Evolutionary conservation across 2,329 filamentous ascomycete genomes (phyloP), one percentile per base, ranked within the genome.

Genomic region (Cladophialophora psammophila): DNA sequence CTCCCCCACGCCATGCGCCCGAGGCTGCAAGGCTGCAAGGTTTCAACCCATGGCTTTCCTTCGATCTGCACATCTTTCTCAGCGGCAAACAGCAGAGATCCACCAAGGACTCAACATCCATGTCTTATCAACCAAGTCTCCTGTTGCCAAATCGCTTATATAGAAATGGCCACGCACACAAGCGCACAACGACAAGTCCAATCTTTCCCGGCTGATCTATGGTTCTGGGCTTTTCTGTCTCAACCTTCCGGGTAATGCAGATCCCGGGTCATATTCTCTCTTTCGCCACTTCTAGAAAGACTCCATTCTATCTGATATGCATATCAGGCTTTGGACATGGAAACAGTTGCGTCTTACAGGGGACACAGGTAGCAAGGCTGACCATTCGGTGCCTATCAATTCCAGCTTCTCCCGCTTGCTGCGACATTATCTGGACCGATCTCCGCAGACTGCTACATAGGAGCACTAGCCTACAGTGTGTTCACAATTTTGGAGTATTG

Each of bases 281-380:
- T 26, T 50, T 50, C 45, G 45, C 45, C 45, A 20, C 45, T 50
- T 26, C 45, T 10, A 42, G 40, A 42, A 50, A 8, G 45, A 50
- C 45, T 10, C 45, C 9, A 26, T 20, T 50, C 18, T 26, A 12
- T 50, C 45, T 50, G 45, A 50, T 6, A 50, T 13, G 40, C 31
- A 60, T 50, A 15, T 32, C 20, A 35, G 34, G 32, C 26, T 15
- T 8, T 3, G 18, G n/a, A 9, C 4, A 9, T 38, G 34, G 45
- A 9, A 26, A 50, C 2, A 12, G 18, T 5, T 26, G 45, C 20
- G 6, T 20, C 18, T 26, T 50, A 26, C 18, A 50, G 9, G 26
- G 9, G 40, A 26, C 1, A 12, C 45, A 50, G 18, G 45, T 50
- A 26, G 18, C 45, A 50, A 50, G 45, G 45, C 45, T 50, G 45